Evolutionary conservation across 2,329 filamentous ascomycete genomes (phyloP).

Genomic region (Arthrinium puccinioides): DNA sequence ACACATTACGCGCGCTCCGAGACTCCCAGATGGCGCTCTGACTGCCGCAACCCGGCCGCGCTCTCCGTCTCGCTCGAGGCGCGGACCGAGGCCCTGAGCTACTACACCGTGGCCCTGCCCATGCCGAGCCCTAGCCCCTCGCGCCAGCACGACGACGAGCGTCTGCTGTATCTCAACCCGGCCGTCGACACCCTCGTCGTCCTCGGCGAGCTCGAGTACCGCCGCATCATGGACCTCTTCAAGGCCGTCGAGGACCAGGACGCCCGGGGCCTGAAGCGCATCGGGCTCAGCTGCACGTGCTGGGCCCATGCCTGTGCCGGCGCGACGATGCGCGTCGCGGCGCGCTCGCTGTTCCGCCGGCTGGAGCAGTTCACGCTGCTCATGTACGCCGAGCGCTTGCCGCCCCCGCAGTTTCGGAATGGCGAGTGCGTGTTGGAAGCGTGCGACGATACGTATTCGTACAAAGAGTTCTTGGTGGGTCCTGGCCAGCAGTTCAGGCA

Average conservation of each 20-base stretch:
- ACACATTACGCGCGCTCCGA: constrained; percentile 19
- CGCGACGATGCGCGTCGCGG: constrained; percentile 15
- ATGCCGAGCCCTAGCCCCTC: constrained; percentile 10
- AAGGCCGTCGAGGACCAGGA: constrained; percentile 14
- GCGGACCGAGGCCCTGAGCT: constrained; percentile 21
- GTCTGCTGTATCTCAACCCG: constrained; percentile 23
- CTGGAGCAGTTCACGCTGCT: constrained; percentile 23
- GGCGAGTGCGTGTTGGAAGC: constrained; percentile 17
- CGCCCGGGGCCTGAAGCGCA: constrained; percentile 12
- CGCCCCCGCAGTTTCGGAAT: constrained; percentile 17
- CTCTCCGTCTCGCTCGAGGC: constrained; percentile 24
- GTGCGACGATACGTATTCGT: constrained; percentile 11
- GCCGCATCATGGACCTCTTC: constrained; percentile 13
- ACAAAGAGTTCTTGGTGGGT: constrained; percentile 15
- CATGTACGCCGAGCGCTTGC: constrained; percentile 19
- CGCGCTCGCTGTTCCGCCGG: constrained; percentile 12
- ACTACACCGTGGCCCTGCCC: constrained; percentile 24
- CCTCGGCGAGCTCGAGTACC: constrained; percentile 20
- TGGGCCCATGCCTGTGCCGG: constrained; percentile 17
- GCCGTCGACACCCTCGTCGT: constrained; percentile 22
- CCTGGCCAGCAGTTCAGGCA: constrained; percentile 15
- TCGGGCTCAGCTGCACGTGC: constrained; percentile 18
- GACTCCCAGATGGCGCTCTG: constrained; percentile 20
- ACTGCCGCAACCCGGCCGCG: constrained; percentile 23
- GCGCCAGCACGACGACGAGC: constrained; percentile 5